Conservation (phyloP, 108 stramenopile genomes). For the Ochromonas danica region DNA sequence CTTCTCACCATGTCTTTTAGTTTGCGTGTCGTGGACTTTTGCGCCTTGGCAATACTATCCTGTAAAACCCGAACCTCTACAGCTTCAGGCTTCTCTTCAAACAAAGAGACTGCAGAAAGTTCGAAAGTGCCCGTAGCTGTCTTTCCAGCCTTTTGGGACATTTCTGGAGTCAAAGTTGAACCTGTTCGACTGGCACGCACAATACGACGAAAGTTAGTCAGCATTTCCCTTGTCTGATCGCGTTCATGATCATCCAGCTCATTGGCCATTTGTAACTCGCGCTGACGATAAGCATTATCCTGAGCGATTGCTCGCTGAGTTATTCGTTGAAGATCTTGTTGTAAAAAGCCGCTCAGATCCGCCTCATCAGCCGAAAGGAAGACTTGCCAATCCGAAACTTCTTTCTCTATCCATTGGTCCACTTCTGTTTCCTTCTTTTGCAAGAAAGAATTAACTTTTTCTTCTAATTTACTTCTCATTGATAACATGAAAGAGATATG, state of each 20-base stretch:
- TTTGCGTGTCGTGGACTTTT: neutral
- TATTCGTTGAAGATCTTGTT: neutral
- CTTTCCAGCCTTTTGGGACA: too few species aligned
- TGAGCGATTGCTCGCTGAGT: neutral
- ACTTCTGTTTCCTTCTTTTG: conserved; percentile 18
- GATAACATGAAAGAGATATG: neutral
- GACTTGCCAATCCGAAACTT: conserved; percentile 1
- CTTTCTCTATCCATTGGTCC: neutral
- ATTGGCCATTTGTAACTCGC: neutral
- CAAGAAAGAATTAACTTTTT: conserved; percentile 1
- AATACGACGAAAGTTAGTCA: conserved; percentile 18
- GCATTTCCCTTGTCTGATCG: neutral
- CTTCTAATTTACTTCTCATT: conserved; percentile 21
- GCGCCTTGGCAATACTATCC: neutral
- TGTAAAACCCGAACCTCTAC: neutral
- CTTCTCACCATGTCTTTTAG: neutral
- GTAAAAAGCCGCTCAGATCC: neutral
- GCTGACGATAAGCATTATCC: conserved; percentile 2
- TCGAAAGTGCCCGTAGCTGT: too few species aligned
- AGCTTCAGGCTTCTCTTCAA: neutral
- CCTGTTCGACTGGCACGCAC: neutral
- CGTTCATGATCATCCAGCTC: conserved; percentile 12
- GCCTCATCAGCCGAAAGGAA: neutral
- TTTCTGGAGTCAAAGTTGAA: too few species aligned
- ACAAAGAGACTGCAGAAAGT: too few species aligned